Percentiles rank a stretch among this genome's conserved stretches.
phyloP scores from a whole-genome alignment of 345 rosid species.

The Acer yangbiense region DNA sequence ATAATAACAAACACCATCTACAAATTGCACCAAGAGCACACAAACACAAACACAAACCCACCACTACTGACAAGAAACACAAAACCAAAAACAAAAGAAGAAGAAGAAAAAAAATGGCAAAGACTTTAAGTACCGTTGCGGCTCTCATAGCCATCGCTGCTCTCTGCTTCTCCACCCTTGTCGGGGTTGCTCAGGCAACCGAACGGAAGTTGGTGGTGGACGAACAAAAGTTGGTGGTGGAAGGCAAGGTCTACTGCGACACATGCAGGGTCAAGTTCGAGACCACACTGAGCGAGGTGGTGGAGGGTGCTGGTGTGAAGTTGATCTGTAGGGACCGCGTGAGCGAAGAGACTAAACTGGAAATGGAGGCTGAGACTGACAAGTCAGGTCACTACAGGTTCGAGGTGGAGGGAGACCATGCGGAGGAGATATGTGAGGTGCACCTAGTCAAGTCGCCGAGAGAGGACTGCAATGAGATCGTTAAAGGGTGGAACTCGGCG shows the following conservation, averaged over 20 bases:
- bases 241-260: conserved; percentile 34
- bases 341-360: neutral
- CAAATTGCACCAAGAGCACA: neutral
- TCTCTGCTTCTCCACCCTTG: conserved; percentile 23
- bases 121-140: neutral
- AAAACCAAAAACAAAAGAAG: too few species aligned
- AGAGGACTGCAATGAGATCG: conserved; percentile 26
- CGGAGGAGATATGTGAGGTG: conserved; percentile 38
- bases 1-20: neutral
- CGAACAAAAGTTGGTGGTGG: conserved; percentile 13
- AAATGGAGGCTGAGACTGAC: conserved; percentile 26
- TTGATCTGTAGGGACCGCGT: conserved; percentile 33
- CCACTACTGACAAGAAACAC: too few species aligned
- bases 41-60: neutral
- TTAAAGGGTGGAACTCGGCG: conserved; percentile 9
- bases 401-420: conserved; percentile 34
- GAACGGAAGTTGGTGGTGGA: neutral
- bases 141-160: conserved; percentile 9
- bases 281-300: conserved; percentile 8
- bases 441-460: conserved; percentile 17
- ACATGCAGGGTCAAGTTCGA: conserved; percentile 27
- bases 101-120: conserved; percentile 25
- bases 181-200: conserved; percentile 18
- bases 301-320: conserved; percentile 26
- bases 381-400: conserved; percentile 23